phyloP scores from a whole-genome alignment of 768 basidiomycete genomes.

The Suillus clintonianus region DNA sequence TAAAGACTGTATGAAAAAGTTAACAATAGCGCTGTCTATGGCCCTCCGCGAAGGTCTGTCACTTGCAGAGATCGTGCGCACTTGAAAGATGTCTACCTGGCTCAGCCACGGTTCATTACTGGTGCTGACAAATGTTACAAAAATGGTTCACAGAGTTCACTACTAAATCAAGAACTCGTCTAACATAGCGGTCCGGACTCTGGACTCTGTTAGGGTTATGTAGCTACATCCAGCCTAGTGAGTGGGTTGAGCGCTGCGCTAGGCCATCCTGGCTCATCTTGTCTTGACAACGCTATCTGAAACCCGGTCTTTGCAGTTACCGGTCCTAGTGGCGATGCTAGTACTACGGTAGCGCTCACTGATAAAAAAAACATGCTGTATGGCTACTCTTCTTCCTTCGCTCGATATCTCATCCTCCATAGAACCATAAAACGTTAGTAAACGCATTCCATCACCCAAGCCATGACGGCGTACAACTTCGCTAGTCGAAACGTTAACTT shows the following conservation, averaged over 20 bases:
- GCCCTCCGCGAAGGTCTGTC: neutral
- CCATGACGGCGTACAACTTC: neutral
- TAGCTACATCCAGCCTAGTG: too few species aligned
- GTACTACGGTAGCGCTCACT: too few species aligned
- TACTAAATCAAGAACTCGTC: too few species aligned
- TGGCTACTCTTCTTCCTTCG: neutral
- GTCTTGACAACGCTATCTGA: neutral
- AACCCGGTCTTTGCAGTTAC: neutral
- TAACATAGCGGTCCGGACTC: too few species aligned
- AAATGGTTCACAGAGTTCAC: neutral
- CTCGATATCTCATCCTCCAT: neutral
- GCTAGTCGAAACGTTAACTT: neutral
- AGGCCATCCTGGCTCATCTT: neutral
- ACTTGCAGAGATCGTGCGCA: constrained; percentile 1
- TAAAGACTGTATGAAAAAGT: constrained; percentile 2
- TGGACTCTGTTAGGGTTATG: too few species aligned
- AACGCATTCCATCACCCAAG: neutral
- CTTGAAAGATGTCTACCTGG: neutral
- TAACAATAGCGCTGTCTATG: constrained; percentile 7
- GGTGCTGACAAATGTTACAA: constrained; percentile 1
- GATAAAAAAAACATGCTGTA: too few species aligned
- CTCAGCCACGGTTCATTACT: neutral
- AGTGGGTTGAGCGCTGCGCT: neutral
- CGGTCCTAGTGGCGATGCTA: neutral
- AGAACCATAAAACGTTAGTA: neutral